Base-by-base conservation (phyloP, 2,329 filamentous ascomycete genomes). In the Metarhizium robertsii region DNA sequence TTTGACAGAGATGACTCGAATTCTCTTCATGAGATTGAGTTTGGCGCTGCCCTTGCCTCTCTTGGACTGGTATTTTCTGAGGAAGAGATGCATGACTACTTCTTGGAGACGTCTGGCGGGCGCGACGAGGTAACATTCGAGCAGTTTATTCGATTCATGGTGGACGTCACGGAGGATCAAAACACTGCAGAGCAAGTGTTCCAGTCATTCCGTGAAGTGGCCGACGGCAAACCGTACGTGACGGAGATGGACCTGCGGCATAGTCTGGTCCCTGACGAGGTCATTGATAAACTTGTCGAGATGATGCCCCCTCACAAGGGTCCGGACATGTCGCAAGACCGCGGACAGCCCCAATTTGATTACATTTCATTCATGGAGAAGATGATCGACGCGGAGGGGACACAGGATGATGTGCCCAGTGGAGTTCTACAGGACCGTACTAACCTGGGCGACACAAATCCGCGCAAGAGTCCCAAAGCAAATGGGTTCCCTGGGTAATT, bases 141-240 rank as follows among this genome's bases (percentile, higher is more conserved):
- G 75, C 92, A 97, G 72, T 99, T 99, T 68, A 99, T 99, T 69
- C 86, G 90, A 43, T 99, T 99, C 79, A 99, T 99, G 94, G 94
- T 99, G 50, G 90, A 95, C 63, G 94, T 96, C 52, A 99, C 94
- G 13, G 94, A 99, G 73, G 94, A 99, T 68, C 94, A 99, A 74
- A 96, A 99, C 70, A 96, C 92, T 4, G 94, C 94, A 13, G 94
- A 97, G 72, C 94, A 99, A 71, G 94, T 99, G 5, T 97, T 94
- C 76, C 92, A 99, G 74, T 95, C 88, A 60, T 99, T 99, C 82
- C 85, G 86, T 56, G 94, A 99, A 73, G 94, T 99, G 49, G 94
- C 94, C 18, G 94, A 99, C 74, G 94, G 94, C 61, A 99, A 99
- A 78, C 92, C 92, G 11, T 99, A 99, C 70, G 94, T 99, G 45